A percentile compares a stretch with the other conserved stretches of the same genome.
These are phyloP conservation scores for Syncephalastrum racemosum DNA, from an alignment of 371 early-diverging fungal species.

Conservation along the genomic window DNA sequence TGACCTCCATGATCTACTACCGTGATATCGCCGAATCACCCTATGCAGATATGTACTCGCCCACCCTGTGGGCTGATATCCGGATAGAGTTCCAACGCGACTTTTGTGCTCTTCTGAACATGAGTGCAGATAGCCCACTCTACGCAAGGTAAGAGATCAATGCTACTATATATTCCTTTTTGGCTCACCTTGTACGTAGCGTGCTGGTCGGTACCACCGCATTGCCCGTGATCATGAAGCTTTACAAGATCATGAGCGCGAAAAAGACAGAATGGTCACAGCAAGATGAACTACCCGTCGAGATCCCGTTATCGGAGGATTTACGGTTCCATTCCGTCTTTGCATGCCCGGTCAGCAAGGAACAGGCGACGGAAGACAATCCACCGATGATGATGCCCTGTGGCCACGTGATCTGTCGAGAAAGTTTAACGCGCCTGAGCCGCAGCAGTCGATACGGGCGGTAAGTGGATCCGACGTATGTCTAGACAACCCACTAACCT, in stretches of 20 bases:
- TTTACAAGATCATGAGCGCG: slow-evolving; percentile 82
- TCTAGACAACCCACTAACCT: slow-evolving; percentile 1
- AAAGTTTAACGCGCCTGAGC: slow-evolving; percentile 81
- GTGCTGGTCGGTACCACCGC: slow-evolving; percentile 87
- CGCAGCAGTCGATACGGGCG: slow-evolving; percentile 52
- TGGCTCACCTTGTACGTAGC: slow-evolving; percentile 22
- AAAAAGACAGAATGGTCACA: slow-evolving; percentile 88
- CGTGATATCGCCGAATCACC: slow-evolving; percentile 44
- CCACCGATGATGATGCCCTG: slow-evolving; percentile 99
- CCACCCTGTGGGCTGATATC: slow-evolving; percentile 62
- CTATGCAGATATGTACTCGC: slow-evolving; percentile 66
- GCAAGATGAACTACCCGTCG: slow-evolving; percentile 88
- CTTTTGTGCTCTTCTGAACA: slow-evolving; percentile 82
- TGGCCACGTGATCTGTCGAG: slow-evolving; percentile 95
- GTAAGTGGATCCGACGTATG: too few relatives aligned
- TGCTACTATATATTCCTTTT: neutral
- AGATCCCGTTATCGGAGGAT: slow-evolving; percentile 79
- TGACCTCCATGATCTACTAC: slow-evolving; percentile 36
- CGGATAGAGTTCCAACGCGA: slow-evolving; percentile 78
- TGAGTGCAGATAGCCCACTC: slow-evolving; percentile 79
- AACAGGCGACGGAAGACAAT: slow-evolving; percentile 89
- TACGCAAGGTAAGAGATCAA: slow-evolving; percentile 61
- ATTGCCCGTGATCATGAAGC: slow-evolving; percentile 88
- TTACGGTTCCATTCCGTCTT: slow-evolving; percentile 95
- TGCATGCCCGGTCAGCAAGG: slow-evolving; percentile 97